Conservation (phyloP, 805 yeast species). For the Starmerella floricola region DNA sequence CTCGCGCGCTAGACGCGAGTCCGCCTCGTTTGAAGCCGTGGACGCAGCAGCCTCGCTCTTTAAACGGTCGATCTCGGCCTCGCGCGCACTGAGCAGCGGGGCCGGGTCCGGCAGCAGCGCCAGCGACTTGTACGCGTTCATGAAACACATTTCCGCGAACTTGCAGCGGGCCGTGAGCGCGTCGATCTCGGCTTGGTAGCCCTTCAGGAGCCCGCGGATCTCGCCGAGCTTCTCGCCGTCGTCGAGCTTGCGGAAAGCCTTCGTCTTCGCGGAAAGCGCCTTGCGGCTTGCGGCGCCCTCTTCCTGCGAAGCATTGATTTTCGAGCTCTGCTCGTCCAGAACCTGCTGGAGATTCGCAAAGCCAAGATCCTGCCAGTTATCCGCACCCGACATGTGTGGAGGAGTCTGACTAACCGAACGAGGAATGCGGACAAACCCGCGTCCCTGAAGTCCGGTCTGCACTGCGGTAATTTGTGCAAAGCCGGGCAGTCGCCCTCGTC, state of each 20-base stretch:
- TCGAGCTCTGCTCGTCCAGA: constrained; percentile 63
- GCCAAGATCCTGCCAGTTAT: constrained; percentile 60
- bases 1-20: constrained; percentile 44
- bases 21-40: constrained; percentile 7
- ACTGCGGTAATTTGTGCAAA: no score
- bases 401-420: background rate
- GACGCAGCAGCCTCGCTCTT: constrained; percentile 36
- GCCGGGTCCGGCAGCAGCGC: constrained; percentile 92
- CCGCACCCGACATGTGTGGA: constrained; percentile 2
- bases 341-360: constrained; percentile 56
- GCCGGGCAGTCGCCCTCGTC: no score
- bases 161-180: constrained; percentile 65
- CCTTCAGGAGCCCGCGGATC: constrained; percentile 52
- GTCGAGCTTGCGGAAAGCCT: constrained; percentile 61
- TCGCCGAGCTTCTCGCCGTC: constrained; percentile 56
- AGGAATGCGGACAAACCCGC: no score
- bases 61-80: constrained; percentile 9
- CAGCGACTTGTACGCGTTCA: constrained; percentile 59
- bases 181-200: constrained; percentile 84
- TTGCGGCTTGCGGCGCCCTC: constrained; percentile 59
- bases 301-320: constrained; percentile 58
- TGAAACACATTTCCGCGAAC: constrained; percentile 56
- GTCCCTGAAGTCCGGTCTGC: no score
- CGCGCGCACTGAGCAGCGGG: constrained; percentile 51
- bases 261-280: constrained; percentile 71